Evolutionary conservation across 352 stramenopile species (phyloP), one percentile per base, ranked within the genome.

Genomic region (Elongisporangium prolatum): DNA sequence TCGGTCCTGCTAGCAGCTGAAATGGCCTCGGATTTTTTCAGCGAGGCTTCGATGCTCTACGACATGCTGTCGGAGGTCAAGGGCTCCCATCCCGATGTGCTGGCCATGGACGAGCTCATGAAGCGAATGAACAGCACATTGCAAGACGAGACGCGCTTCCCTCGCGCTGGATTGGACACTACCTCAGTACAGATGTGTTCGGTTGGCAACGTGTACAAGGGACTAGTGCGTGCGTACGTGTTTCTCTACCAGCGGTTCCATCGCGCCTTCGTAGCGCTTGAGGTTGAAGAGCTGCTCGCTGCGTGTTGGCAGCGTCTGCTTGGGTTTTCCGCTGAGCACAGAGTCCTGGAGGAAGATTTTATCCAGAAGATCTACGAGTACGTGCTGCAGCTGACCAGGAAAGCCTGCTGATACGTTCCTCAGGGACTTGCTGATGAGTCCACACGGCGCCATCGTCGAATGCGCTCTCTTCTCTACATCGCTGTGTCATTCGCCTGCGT

Each of bases 1-100:
- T 73, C 71, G 4, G 58, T 77, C 28, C 66, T 64, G 17, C 67
- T 85, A 22, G 71, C 72, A 2, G 71, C 78, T 11, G 77, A 88
- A 50, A 88, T 88, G 77, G 74, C 71, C 1, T 71, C 71, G 5
- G 80, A 89, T 52, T 84, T 89, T 20, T 84, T 70, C 60, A 85
- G 77, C 57, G 79, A 89, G 57, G 59, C 71, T 14, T 81, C 67
- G 17, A 84, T 80, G 59, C 68, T 89, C 59, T 84, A 85, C 65
- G 71, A 88, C 60, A 84, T 88, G 75, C 67, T 84, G 25, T 89
- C 77, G 50, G 80, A 88, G 21, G 71, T 87, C 51, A 80, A 82
- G 61, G 65, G 54, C 5, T 66, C 61, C 21, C 85, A 50, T 3
- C 65, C 69, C n/a, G 77, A 86, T 40, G 60, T 61, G 21, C 61